phyloP scores from a whole-genome alignment of 768 basidiomycete species.

The Coprinellus micaceus region DNA sequence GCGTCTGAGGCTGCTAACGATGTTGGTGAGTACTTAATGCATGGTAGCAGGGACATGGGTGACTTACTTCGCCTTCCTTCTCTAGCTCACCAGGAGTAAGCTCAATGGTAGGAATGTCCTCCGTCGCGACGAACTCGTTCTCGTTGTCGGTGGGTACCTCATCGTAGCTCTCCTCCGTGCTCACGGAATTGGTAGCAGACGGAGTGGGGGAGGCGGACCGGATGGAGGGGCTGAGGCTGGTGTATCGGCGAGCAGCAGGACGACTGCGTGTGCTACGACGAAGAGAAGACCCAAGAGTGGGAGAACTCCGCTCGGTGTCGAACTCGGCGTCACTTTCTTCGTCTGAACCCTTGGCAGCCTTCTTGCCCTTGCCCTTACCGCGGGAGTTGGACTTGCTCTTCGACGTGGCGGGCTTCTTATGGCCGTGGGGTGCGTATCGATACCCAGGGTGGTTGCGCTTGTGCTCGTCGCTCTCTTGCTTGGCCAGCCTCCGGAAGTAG shows the following conservation, averaged over 20 bases:
- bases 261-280: too few species aligned
- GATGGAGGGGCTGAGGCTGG: too few species aligned
- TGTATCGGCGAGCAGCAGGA: too few species aligned
- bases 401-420: background rate
- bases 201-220: too few species aligned
- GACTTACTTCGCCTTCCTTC: background rate
- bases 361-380: too few species aligned
- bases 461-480: slow-evolving; percentile 41
- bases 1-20: background rate
- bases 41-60: background rate
- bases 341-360: too few species aligned
- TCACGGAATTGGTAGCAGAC: too few species aligned
- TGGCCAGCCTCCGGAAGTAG: slow-evolving; percentile 37
- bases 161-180: background rate
- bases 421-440: slow-evolving; percentile 26
- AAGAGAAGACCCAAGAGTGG: too few species aligned
- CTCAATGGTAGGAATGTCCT: background rate
- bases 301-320: too few species aligned
- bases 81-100: background rate
- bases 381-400: background rate
- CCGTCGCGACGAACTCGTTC: background rate
- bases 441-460: slow-evolving; percentile 45
- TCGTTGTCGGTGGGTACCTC: background rate
- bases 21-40: background rate
- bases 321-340: too few species aligned